Evolutionary conservation across 164 flowering plant genomes (phyloP).

Genomic region (Kingdonia uniflora): DNA sequence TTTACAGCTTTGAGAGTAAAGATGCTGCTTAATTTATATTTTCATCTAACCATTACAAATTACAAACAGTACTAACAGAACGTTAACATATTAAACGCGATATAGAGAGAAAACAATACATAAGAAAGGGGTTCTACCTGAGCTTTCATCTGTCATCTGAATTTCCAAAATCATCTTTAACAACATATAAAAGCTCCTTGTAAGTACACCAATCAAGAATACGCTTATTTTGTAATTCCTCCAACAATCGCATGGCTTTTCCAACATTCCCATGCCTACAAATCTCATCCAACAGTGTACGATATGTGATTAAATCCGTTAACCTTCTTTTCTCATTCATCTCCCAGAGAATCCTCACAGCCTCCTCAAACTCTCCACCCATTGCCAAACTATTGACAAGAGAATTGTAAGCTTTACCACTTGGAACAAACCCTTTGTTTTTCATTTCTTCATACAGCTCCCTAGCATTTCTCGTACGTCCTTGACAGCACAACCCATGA

Average conservation of each 20-base stretch:
- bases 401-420: slow-evolving; percentile 67
- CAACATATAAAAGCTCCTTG: slow-evolving; percentile 38
- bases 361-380: slow-evolving; percentile 67
- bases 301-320: slow-evolving; percentile 60
- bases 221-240: slow-evolving; percentile 48
- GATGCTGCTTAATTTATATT: too few relatives aligned
- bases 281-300: slow-evolving; percentile 58
- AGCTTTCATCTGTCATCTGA: slow-evolving; percentile 4
- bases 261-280: slow-evolving; percentile 37
- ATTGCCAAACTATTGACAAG: slow-evolving; percentile 75
- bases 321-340: slow-evolving; percentile 42
- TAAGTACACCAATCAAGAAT: slow-evolving; percentile 44
- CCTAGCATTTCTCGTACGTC: slow-evolving; percentile 63
- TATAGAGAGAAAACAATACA: too few relatives aligned
- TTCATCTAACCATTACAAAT: too few relatives aligned
- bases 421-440: slow-evolving; percentile 52
- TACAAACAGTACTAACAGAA: too few relatives aligned
- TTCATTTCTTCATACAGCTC: slow-evolving; percentile 63
- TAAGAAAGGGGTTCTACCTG: slow-evolving; percentile 7
- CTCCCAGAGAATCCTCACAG: slow-evolving; percentile 60
- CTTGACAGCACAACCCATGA: slow-evolving; percentile 85
- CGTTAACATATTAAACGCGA: too few relatives aligned
- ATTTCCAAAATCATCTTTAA: slow-evolving; percentile 42
- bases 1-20: too few relatives aligned
- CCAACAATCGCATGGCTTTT: slow-evolving; percentile 51